phyloP scores from a whole-genome alignment of 2,329 filamentous ascomycete species.

The Exophiala viscosa region DNA sequence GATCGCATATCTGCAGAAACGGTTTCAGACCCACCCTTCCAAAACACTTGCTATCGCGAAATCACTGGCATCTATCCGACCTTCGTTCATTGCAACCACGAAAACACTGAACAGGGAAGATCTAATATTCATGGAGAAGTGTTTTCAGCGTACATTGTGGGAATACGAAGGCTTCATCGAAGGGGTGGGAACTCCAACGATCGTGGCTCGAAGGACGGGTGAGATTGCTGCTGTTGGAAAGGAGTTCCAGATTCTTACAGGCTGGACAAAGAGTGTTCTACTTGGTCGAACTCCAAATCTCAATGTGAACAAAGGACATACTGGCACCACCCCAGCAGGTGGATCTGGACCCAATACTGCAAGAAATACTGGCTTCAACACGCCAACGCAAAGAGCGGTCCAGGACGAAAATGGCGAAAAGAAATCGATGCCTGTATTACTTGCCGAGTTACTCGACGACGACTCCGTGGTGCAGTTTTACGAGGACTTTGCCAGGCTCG shows the following conservation, averaged over 20 bases:
- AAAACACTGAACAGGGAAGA: slow-evolving; percentile 85
- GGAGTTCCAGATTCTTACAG: slow-evolving; percentile 92
- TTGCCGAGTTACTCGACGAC: slow-evolving; percentile 89
- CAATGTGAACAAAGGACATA: slow-evolving; percentile 72
- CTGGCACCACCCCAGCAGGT: slow-evolving; percentile 27
- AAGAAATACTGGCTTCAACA: slow-evolving; percentile 46
- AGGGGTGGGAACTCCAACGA: slow-evolving; percentile 80
- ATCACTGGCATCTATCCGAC: slow-evolving; percentile 81
- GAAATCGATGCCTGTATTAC: slow-evolving; percentile 73
- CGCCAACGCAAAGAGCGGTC: slow-evolving; percentile 35
- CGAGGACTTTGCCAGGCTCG: slow-evolving; percentile 87
- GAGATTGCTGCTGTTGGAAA: slow-evolving; percentile 95
- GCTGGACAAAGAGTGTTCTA: slow-evolving; percentile 86
- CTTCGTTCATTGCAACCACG: slow-evolving; percentile 88
- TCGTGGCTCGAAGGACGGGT: slow-evolving; percentile 86
- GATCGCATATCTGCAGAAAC: slow-evolving; percentile 71
- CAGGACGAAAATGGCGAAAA: slow-evolving; percentile 30
- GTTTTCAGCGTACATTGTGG: slow-evolving; percentile 85
- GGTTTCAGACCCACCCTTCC: slow-evolving; percentile 62
- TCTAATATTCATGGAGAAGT: slow-evolving; percentile 96
- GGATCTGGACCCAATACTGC: slow-evolving; percentile 39
- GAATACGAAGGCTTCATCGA: slow-evolving; percentile 93
- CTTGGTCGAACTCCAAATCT: slow-evolving; percentile 82
- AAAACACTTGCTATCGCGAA: slow-evolving; percentile 81
- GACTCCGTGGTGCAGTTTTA: slow-evolving; percentile 93